Evolutionary conservation across 1,139 yeast genomes (phyloP), one percentile per base, ranked within the genome.

Genomic region (Kluyveromyces sp.): DNA sequence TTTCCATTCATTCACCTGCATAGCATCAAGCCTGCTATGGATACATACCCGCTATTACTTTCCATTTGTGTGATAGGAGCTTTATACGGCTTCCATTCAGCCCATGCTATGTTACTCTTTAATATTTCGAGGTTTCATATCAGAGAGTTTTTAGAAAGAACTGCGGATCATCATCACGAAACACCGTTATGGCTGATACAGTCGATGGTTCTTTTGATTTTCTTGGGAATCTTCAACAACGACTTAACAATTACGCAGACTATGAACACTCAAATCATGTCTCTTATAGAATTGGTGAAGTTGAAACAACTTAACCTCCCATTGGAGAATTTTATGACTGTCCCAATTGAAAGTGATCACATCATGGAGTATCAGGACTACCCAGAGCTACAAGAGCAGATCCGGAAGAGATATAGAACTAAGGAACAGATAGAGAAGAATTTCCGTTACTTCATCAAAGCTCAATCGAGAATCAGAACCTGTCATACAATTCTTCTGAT

Each of bases 11-110:
- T 88, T 51, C 96, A 87, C 63, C 70, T 86, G 40, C 82, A 83
- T 11, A 73, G 88, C 2, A 69, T 84, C 46, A 67, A 73, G 47
- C 77, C 79, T 47, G 72, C 77, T 0, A 65, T 72, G 55, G 78
- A 76, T 15, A 83, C 83, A 58, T 78, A 83, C 46, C 92, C 95
- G 1, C 67, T 88, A 43, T 63, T 87, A n/a, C 67, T 87, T 44
- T 77, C 92, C 11, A 84, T 88, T 77, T 83, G 94, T 1, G 83
- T 95, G 18, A 77, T 88, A 48, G 97, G 97, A 36, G 95, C 96
- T 0, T 69, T 88, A 22, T 86, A 86, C 56, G 78, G 85, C 1
- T 86, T 83, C 64, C 94, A 88, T 60, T 83, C 85, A 20, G 69
- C 80, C 33, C 84, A 84, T 57, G 84, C 95, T 0, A 72, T 83